A percentile compares a stretch with the other conserved stretches of the same genome.
These are phyloP conservation scores for Meredithiella fracta DNA, from an alignment of 2,329 filamentous ascomycete species.

Conservation along the genomic window DNA sequence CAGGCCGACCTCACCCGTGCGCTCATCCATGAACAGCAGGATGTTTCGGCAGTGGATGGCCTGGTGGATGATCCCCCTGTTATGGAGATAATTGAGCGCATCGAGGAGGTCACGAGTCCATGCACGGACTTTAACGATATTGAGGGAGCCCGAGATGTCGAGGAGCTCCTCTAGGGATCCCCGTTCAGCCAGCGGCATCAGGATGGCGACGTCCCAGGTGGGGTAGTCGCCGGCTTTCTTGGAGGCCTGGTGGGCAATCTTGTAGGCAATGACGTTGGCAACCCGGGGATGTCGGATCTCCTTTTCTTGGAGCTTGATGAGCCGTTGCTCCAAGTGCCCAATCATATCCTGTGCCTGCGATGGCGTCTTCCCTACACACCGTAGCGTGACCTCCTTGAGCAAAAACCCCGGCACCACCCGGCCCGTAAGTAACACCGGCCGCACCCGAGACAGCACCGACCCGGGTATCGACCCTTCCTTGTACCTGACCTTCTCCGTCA, in stretches of 20 bases:
- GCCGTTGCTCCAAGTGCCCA: slow-evolving; percentile 57
- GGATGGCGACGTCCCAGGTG: slow-evolving; percentile 56
- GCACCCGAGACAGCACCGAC: slow-evolving; percentile 55
- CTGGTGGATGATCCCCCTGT: slow-evolving; percentile 68
- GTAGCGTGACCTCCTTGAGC: slow-evolving; percentile 53
- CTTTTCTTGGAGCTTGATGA: slow-evolving; percentile 58
- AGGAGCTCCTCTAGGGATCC: slow-evolving; percentile 71
- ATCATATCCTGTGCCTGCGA: slow-evolving; percentile 59
- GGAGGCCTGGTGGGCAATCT: slow-evolving; percentile 42
- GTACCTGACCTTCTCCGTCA: slow-evolving; percentile 52
- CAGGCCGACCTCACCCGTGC: slow-evolving; percentile 50
- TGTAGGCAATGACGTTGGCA: slow-evolving; percentile 67
- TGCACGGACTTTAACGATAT: slow-evolving; percentile 59
- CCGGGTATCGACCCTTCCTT: slow-evolving; percentile 39
- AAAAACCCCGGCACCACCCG: slow-evolving; percentile 47
- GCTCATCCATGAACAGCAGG: slow-evolving; percentile 49
- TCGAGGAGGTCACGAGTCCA: slow-evolving; percentile 90
- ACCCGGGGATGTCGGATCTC: slow-evolving; percentile 51
- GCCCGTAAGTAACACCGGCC: slow-evolving; percentile 43
- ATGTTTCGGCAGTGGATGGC: slow-evolving; percentile 68
- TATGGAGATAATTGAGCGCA: slow-evolving; percentile 73
- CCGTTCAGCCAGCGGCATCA: slow-evolving; percentile 64
- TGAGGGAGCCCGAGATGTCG: slow-evolving; percentile 58
- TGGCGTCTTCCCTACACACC: slow-evolving; percentile 38
- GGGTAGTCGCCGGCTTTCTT: slow-evolving; percentile 22